Base-by-base conservation (phyloP, 2,329 filamentous ascomycete species). In the Thelonectria blattea region DNA sequence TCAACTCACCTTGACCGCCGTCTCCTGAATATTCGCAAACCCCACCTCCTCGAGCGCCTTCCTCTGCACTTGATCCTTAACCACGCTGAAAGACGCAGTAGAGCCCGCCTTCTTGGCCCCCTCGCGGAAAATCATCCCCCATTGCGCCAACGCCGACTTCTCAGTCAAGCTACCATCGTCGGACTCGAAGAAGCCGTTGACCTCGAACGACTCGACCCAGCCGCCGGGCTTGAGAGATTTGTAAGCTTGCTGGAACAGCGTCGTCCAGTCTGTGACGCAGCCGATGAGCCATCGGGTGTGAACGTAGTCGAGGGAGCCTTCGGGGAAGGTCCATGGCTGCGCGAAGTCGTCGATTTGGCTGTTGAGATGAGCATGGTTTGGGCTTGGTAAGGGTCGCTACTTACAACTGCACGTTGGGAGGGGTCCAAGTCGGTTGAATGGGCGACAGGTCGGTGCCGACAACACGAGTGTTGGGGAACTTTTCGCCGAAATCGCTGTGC, bases 361-460 rank as follows among this genome's bases (percentile, higher is more conserved):
- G 11, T 39, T 39, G 34, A 12, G 5, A 9, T 39, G 11, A 39
- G 34, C 34, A n/a, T 39, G 34, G 11, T 39, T 24, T 24, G 4
- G 34, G 34, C 15, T 12, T 10, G 34, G 34, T 3, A 39, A n/a
- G 3, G 34, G 34, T 4, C 5, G 34, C 15, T n/a, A 4, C 34
- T 12, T 12, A 39, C 34, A 41, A 41, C n/a, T 87, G 84, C 18
- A 92, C 88, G 60, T 93, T 93, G 24, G 84, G 83, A 0, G 90
- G 89, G 0, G 91, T 87, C 46, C 83, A 78, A 1, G 76, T 76
- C 1, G 87, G 86, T 67, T 91, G 88, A 18, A 89, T 86, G 1
- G 88, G 87, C 1, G 86, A 89, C 3, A 91, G 78, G 67, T 91
- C 88, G 9, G 85, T 88, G 27, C 85, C 88, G 49, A 82, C 81